These are phyloP conservation scores for Verticillium albo-atrum DNA, from an alignment of 2,329 filamentous ascomycete species.

Conservation along the genomic window DNA sequence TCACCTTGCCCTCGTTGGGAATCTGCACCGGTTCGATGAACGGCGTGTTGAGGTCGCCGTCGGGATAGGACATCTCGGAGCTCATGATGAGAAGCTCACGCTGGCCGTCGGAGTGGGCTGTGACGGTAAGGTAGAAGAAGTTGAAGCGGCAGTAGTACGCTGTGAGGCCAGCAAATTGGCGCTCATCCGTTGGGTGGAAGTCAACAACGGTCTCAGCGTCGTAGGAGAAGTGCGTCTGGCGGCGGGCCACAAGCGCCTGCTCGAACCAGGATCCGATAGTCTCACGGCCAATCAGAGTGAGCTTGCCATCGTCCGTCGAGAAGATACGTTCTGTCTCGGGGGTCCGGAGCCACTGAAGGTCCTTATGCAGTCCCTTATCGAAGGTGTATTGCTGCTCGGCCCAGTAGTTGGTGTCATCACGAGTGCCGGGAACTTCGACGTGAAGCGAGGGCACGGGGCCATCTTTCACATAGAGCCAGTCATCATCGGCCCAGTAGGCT, in stretches of 20 bases:
- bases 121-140: conserved; percentile 60
- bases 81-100: conserved; percentile 53
- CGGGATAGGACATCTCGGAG: conserved; percentile 53
- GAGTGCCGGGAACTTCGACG: conserved; percentile 43
- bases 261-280: conserved; percentile 55
- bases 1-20: conserved; percentile 50
- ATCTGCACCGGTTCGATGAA: conserved; percentile 39
- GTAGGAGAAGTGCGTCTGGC: conserved; percentile 56
- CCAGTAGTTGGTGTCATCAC: conserved; percentile 48
- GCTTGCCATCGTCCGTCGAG: conserved; percentile 27
- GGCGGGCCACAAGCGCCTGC: conserved; percentile 49
- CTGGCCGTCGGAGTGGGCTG: conserved; percentile 49
- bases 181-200: conserved; percentile 52
- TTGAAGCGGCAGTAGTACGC: conserved; percentile 62
- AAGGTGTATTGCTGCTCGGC: conserved; percentile 43
- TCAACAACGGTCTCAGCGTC: conserved; percentile 53
- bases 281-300: conserved; percentile 47
- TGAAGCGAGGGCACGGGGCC: conserved; percentile 50
- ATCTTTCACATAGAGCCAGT: conserved; percentile 59
- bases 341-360: conserved; percentile 55
- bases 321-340: conserved; percentile 52
- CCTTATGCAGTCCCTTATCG: conserved; percentile 36
- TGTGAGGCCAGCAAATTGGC: conserved; percentile 56
- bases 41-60: conserved; percentile 40
- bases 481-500: conserved; percentile 56